Evolutionary conservation across 805 yeast species (phyloP), one percentile per base, ranked within the genome.

Genomic region (Teunomyces aglyptinius): DNA sequence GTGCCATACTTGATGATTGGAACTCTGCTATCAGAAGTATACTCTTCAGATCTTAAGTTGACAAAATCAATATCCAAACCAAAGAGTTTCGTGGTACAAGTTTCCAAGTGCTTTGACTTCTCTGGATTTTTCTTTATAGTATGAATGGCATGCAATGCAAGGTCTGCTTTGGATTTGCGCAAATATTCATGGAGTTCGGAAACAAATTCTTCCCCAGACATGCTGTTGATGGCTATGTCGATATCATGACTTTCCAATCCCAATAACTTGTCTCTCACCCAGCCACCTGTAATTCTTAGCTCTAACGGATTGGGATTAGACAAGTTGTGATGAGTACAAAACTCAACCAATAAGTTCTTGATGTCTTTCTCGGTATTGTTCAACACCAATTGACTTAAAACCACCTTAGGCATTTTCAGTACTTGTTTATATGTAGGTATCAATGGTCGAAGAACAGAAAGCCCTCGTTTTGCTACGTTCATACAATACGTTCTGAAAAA

Each of bases 181-280:
- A 71, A 55, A 52, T 74, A 92, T 18, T 72, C 70, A 49, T 78
- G 77, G 50, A 94, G 67, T 11, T 77, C 78, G 27, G 72, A 71
- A 1, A 96, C 97, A 67, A 94, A 92, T 28, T 82, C 82, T 57
- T 86, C 90, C 0, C 99, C 99, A 0, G 96, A 80, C 59, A 89
- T 68, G 45, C 75, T 75, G 64, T 94, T 90, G 41, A 94, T 81
- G 5, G 97, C 97, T 41, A 94, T 88, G 58, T 94, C 99, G 26
- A 94, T 73, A 63, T 94, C 99, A 59, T 92, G 83, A 35, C 92
- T 83, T 18, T 80, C 81, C 40, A 77, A 75, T 0, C 96, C 96
- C 26, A 94, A 70, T 24, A 94, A 70, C 67, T 94, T 94, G 64
- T 94, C 99, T 56, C 99, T 77, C 2, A 94, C 99, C 99, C 99